Evolutionary conservation across 2,329 filamentous ascomycete genomes (phyloP), one percentile per base, ranked within the genome.

Genomic region (Cladosporium sp.): DNA sequence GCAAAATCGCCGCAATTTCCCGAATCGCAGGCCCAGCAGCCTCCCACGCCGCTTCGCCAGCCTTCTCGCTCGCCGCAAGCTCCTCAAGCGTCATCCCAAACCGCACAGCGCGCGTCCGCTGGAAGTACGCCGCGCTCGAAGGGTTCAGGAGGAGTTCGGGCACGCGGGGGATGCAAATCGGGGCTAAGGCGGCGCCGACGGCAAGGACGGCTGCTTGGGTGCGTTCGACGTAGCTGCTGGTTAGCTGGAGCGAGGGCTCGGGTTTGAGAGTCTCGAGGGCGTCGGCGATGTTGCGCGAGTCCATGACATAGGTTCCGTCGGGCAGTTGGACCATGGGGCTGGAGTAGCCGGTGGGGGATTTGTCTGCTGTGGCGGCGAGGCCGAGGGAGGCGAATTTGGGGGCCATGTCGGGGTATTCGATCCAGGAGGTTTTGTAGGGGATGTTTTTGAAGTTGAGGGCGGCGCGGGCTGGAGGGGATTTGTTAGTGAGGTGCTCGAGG

Each of bases 351-450:
- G 72, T 72, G 2, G 76, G 75, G 7, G 69, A 68, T 16, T 71
- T 68, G 6, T 72, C 69, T 39, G 77, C 68, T 58, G 86, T 83
- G 23, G 86, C 80, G 18, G 81, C 77, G 60, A 85, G 72, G 63
- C 79, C 81, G 48, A 86, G 80, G 30, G 81, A 78, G 70, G 85
- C 79, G 58, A 91, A 78, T 2, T 76, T 84, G 13, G 63, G 46
- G 49, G 36, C 59, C 66, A 92, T 81, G 39, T 91, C 85, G 0
- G 88, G 89, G 69, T 90, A 91, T 72, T 91, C 88, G 18, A 88
- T 77, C 88, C 88, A 91, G 81, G 88, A 80, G 0, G 89, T 91
- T 73, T 84, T 83, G 78, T 91, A 92, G 54, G 86, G 82, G 16
- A 91, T 75, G 1, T 80, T 80, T 74, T 92, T 92, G 78, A 83